Percentiles rank a stretch among this genome's conserved stretches.
Evolutionary conservation across 805 yeast species (phyloP).

Genomic region (Yueomyces sinensis): DNA sequence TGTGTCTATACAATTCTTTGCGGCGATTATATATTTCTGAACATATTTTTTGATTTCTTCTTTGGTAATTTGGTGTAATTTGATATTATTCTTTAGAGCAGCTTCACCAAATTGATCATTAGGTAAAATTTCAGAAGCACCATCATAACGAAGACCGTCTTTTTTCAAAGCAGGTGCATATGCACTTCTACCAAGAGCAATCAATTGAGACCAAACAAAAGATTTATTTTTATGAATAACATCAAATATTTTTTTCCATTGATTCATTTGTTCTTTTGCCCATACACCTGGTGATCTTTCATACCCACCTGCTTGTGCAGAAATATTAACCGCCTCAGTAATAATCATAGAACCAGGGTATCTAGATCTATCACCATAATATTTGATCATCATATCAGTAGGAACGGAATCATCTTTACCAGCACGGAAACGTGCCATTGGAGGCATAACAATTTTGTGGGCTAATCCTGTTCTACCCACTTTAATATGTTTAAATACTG

Average conservation of each 20-base stretch:
- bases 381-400: slow-evolving; percentile 29
- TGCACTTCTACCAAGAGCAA: slow-evolving; percentile 35
- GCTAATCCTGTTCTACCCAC: slow-evolving; percentile 23
- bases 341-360: slow-evolving; percentile 38
- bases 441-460: slow-evolving; percentile 26
- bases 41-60: slow-evolving; percentile 29
- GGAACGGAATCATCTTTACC: slow-evolving; percentile 23
- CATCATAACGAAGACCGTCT: slow-evolving; percentile 26
- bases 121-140: slow-evolving; percentile 27
- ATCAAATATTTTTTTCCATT: slow-evolving; percentile 37
- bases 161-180: slow-evolving; percentile 26
- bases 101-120: slow-evolving; percentile 24
- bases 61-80: slow-evolving; percentile 17
- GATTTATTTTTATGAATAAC: slow-evolving; percentile 39
- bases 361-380: slow-evolving; percentile 38
- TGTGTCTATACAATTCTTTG: slow-evolving; percentile 24
- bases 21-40: slow-evolving; percentile 30
- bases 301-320: slow-evolving; percentile 26
- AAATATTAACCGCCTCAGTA: slow-evolving; percentile 41
- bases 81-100: slow-evolving; percentile 24
- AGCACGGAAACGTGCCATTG: slow-evolving; percentile 25
- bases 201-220: slow-evolving; percentile 34
- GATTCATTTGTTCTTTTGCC: slow-evolving; percentile 27
- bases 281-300: slow-evolving; percentile 33
- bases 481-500: slow-evolving; percentile 27